Conservation (phyloP, 306 rosid genomes). For the Malus domestica region DNA sequence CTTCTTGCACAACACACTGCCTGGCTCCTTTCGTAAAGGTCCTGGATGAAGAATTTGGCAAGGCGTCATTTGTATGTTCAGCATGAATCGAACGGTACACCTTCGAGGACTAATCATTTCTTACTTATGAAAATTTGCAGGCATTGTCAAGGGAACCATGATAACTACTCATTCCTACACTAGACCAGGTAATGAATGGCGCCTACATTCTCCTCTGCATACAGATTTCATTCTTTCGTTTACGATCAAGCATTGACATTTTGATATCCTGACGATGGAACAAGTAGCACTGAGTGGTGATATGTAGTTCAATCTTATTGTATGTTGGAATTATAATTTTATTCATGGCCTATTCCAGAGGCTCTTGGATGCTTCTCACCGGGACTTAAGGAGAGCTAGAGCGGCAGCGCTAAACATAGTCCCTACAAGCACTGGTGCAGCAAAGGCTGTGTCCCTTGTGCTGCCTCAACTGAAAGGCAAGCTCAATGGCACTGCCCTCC, state of each 20-base stretch:
- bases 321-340: background rate
- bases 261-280: background rate
- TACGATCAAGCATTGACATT: background rate
- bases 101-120: background rate
- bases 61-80: background rate
- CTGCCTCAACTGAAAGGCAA: conserved; percentile 91
- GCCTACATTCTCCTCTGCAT: background rate
- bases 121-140: conserved; percentile 25
- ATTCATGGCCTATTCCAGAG: conserved; percentile 38
- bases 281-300: too few relatives aligned
- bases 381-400: conserved; percentile 92
- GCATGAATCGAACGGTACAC: background rate
- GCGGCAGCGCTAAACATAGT: conserved; percentile 98
- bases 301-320: background rate
- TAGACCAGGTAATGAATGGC: conserved; percentile 55
- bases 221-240: background rate
- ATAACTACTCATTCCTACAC: conserved; percentile 99
- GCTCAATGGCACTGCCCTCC: conserved; percentile 93
- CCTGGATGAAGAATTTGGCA: conserved; percentile 88
- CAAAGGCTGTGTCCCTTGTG: conserved; percentile 92
- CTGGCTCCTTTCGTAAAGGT: conserved; percentile 95
- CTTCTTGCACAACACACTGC: conserved; percentile 97
- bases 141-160: conserved; percentile 98
- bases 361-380: conserved; percentile 94
- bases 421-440: conserved; percentile 99